Percentiles rank a stretch among this genome's conserved stretches.
phyloP scores from a whole-genome alignment of 495 filamentous ascomycete genomes.

The Daldinia concentrica region DNA sequence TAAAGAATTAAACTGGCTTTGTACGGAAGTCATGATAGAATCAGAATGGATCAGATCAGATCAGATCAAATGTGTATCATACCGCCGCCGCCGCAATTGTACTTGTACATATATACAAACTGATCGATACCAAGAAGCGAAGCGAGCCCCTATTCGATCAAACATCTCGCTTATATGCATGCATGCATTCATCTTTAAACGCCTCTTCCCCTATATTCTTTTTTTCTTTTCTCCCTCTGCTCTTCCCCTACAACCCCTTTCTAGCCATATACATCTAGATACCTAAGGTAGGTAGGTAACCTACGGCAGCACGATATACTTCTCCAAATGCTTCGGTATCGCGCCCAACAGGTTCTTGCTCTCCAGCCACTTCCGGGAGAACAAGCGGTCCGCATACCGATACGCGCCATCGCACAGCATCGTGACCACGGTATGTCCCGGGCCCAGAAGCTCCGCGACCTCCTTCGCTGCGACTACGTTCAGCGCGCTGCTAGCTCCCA shows the following conservation, averaged over 20 bases:
- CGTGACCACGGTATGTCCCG: conserved; percentile 91
- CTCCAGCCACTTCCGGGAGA: conserved; percentile 87
- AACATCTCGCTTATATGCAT: conserved; percentile 2
- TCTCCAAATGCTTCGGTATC: conserved; percentile 86
- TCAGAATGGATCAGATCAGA: not conserved
- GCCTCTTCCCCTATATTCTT: not conserved
- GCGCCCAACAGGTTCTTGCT: conserved; percentile 81
- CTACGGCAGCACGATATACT: conserved; percentile 90
- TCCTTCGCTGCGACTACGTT: conserved; percentile 97
- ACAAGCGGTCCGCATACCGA: conserved; percentile 91
- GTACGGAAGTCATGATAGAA: not conserved
- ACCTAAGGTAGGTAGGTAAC: too few relatives aligned
- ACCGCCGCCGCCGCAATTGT: conserved; percentile 16
- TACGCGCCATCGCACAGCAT: conserved; percentile 96
- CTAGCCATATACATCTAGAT: too few relatives aligned
- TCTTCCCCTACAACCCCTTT: too few relatives aligned
- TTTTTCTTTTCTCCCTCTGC: not conserved
- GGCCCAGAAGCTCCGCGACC: conserved; percentile 88
- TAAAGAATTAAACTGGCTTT: not conserved
- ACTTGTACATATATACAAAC: conserved; percentile 41
- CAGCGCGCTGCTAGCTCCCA: conserved; percentile 91
- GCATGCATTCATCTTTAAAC: conserved; percentile 12
- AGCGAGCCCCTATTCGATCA: not conserved
- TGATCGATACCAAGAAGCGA: not conserved
- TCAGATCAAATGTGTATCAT: conserved; percentile 23